Percentiles rank a stretch among this genome's conserved stretches.
phyloP scores from a whole-genome alignment of 192 early-diverging fungal species.

The Geranomyces michiganensis region DNA sequence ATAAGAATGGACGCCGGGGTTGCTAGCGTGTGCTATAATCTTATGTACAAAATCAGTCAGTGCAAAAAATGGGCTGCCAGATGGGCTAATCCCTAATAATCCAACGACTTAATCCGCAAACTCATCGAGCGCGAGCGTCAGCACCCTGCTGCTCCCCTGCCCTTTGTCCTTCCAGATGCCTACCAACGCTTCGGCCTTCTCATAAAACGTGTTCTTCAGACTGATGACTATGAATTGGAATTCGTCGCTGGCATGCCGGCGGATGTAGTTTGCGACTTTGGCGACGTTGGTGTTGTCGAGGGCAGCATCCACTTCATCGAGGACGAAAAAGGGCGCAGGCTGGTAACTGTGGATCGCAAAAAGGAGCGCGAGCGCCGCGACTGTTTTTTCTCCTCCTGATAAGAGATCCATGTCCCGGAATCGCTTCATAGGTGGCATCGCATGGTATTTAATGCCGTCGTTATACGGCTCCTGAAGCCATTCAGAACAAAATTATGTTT shows the following conservation, averaged over 20 bases:
- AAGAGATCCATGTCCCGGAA: conserved; percentile 99
- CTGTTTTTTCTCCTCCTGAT: conserved; percentile 98
- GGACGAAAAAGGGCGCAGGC: conserved; percentile 98
- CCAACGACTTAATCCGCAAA: conserved; percentile 22
- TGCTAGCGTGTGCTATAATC: too few relatives aligned
- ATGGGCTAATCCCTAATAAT: too few relatives aligned
- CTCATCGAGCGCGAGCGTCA: conserved; percentile 65
- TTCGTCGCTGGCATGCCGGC: conserved; percentile 60
- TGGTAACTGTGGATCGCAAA: conserved; percentile 95
- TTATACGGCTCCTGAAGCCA: conserved; percentile 79
- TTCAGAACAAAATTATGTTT: too few relatives aligned
- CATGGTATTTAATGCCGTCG: conserved; percentile 94
- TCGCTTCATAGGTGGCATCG: conserved; percentile 99
- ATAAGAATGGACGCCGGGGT: neutral
- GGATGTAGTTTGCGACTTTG: conserved; percentile 89
- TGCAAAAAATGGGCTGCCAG: too few relatives aligned
- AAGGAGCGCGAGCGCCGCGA: conserved; percentile 93
- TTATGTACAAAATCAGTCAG: too few relatives aligned
- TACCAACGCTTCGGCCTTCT: conserved; percentile 88
- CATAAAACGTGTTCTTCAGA: conserved; percentile 92
- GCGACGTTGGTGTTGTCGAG: conserved; percentile 96
- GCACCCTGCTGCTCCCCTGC: conserved; percentile 75
- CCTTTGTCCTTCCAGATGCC: conserved; percentile 95
- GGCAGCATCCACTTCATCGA: conserved; percentile 99
- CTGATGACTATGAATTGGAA: conserved; percentile 99